Conservation (phyloP, 2,329 filamentous ascomycete species). For the Venturia effusa region DNA sequence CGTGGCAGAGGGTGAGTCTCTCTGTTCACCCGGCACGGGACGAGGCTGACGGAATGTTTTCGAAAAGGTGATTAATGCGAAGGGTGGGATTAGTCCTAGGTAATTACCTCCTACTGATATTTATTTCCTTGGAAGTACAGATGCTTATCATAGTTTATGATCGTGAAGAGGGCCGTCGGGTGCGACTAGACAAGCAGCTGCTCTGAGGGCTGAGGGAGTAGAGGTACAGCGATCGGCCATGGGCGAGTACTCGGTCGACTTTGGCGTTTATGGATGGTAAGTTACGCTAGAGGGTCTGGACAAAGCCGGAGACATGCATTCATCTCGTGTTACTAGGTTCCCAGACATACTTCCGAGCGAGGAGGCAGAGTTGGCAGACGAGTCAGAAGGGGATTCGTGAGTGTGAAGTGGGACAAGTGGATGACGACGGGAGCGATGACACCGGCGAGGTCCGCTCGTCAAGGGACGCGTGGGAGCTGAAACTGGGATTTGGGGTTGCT, state of each 20-base stretch:
- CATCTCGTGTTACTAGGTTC: conserved; percentile 27
- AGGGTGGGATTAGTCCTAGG: conserved; percentile 78
- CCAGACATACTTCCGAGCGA: conserved; percentile 40
- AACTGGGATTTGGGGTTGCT: neutral
- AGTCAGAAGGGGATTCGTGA: conserved; percentile 10
- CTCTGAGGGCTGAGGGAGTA: conserved; percentile 36
- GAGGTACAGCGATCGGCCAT: conserved; percentile 33
- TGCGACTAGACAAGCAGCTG: conserved; percentile 36
- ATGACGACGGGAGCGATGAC: neutral
- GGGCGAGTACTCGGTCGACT: conserved; percentile 37
- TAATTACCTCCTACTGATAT: conserved; percentile 27
- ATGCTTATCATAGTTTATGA: neutral
- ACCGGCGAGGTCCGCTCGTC: neutral
- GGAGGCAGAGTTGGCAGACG: conserved; percentile 22
- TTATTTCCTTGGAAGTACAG: conserved; percentile 16
- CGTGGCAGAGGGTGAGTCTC: conserved; percentile 70
- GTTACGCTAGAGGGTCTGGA: conserved; percentile 24
- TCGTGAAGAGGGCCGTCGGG: conserved; percentile 30
- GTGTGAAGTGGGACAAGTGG: neutral
- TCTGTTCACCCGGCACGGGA: neutral
- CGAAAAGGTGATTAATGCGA: conserved; percentile 55
- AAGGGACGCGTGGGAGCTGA: neutral
- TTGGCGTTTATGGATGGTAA: conserved; percentile 39
- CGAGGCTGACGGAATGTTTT: neutral
- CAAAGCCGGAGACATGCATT: conserved; percentile 19